Evolutionary conservation across 1,284 basidiomycete genomes (phyloP), one percentile per base, ranked within the genome.

Genomic region (Tilletia caries): DNA sequence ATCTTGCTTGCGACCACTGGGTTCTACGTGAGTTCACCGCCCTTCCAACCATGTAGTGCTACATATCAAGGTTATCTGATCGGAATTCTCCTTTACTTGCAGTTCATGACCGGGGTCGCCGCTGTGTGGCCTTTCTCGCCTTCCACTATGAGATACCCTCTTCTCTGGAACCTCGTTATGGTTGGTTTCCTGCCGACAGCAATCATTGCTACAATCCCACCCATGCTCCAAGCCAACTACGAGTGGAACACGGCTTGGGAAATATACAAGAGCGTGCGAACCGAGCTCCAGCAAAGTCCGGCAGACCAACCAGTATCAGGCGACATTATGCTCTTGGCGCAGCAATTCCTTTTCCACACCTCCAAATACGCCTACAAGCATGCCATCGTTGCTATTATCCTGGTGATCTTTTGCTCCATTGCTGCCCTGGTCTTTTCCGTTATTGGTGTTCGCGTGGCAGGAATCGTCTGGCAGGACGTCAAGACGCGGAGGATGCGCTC

Each of bases 321-420:
- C 1, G 54, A 32, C 54, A 60, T 60, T 10, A 27, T 60, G 25
- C 10, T 32, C 5, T 1, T 4, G 32, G 54, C 54, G 8, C 23
- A 33, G 8, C 25, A 10, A 18, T 60, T 60, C 54, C 29, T 60
- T 18, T 32, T 29, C 27, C 27, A 60, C 54, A 32, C 54, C 20
- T 60, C 54, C 54, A 60, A 60, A 20, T 60, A 60, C 27, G 54
- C 54, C 13, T 60, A 60, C 54, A 29, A 60, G 25, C 54, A 60
- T 20, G 54, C 54, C 54, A 60, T 60, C 54, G 54, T 60, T 33
- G 54, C 54, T 25, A 60, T 60, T 25, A 60, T 60, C 54, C 54
- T 60, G 20, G 54, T 60, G n/a, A 60, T 60, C 54, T 60, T 60
- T 25, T 60, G 54, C 27, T 18, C 27, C 23, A 8, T 60, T 25